A percentile compares a stretch with the other conserved stretches of the same genome.
phyloP scores from a whole-genome alignment of 768 basidiomycete genomes.

The Boletus huronensis region DNA sequence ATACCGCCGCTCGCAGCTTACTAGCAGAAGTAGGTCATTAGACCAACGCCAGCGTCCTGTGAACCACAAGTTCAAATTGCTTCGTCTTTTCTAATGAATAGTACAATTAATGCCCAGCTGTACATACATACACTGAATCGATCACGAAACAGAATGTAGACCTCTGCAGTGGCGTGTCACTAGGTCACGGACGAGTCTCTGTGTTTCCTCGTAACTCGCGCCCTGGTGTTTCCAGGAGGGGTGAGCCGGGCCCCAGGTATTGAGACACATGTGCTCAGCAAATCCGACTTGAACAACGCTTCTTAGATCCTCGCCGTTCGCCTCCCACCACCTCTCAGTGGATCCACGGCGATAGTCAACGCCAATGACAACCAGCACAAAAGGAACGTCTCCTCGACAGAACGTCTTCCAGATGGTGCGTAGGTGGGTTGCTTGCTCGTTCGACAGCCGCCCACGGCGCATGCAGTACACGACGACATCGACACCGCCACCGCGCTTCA shows the following conservation, averaged over 20 bases:
- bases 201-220: constrained; percentile 17
- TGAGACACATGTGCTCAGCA: constrained; percentile 17
- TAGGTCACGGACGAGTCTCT: constrained; percentile 10
- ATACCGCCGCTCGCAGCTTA: not conserved
- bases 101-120: not conserved
- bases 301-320: constrained; percentile 9
- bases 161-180: constrained; percentile 12
- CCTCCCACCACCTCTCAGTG: constrained; percentile 19
- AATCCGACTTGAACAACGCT: constrained; percentile 9
- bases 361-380: constrained; percentile 18
- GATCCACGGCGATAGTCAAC: constrained; percentile 17
- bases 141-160: constrained; percentile 6
- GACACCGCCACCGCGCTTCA: constrained; percentile 13
- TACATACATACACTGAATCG: not conserved
- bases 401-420: constrained; percentile 25
- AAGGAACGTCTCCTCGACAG: constrained; percentile 8
- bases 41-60: not conserved
- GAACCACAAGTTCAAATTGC: not conserved
- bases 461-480: constrained; percentile 37
- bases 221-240: constrained; percentile 19
- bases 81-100: not conserved
- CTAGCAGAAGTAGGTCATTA: not conserved
- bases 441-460: constrained; percentile 34
- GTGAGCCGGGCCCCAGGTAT: constrained; percentile 12
- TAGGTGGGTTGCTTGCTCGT: constrained; percentile 30